phyloP scores from a whole-genome alignment of 2,329 filamentous ascomycete species.

The Arthrinium phaeospermum region DNA sequence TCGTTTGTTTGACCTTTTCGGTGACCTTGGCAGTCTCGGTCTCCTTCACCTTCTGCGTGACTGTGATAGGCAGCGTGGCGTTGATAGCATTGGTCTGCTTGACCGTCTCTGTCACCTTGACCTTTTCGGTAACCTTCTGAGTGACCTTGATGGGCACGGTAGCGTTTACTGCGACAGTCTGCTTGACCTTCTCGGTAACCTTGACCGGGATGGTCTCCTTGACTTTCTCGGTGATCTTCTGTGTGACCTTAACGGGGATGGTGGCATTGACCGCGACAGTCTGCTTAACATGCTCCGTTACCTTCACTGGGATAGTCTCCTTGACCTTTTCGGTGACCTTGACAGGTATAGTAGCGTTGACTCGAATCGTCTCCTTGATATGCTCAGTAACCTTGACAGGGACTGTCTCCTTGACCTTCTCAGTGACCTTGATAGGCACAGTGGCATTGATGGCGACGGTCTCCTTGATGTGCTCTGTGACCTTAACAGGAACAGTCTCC shows the following conservation, averaged over 20 bases:
- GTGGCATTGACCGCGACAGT: not conserved
- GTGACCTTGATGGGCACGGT: not conserved
- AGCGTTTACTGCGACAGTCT: not conserved
- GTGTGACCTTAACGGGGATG: not conserved
- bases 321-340: not conserved
- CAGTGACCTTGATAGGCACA: not conserved
- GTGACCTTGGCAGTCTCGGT: not conserved
- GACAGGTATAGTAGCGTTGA: not conserved
- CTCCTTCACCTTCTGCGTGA: not conserved
- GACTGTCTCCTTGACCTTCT: not conserved
- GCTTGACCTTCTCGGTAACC: not conserved
- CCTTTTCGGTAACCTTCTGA: not conserved
- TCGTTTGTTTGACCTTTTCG: not conserved
- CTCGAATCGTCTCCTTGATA: not conserved
- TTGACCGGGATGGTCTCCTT: not conserved
- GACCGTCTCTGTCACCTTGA: not conserved
- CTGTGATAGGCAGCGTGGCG: not conserved
- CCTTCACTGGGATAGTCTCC: not conserved
- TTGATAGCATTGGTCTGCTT: not conserved
- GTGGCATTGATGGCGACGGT: not conserved
- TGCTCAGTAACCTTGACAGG: not conserved
- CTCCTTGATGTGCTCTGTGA: not conserved
- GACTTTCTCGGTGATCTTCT: not conserved
- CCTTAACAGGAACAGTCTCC: not conserved
- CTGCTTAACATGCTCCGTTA: not conserved